Evolutionary conservation across 2,329 filamentous ascomycete species (phyloP).

Genomic region (Trichoderma gracile): DNA sequence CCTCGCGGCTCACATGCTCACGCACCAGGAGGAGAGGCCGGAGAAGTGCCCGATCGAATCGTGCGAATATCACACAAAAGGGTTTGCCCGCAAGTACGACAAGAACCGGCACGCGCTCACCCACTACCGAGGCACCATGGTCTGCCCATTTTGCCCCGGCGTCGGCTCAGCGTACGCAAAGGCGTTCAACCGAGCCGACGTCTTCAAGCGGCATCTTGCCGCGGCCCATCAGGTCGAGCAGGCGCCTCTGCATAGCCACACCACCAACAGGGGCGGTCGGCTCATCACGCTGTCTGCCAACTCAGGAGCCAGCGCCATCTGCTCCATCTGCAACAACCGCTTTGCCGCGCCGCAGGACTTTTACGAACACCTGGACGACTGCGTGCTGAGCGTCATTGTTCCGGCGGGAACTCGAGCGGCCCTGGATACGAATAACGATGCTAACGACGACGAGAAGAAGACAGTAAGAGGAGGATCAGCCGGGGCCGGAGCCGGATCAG

Average conservation of each 20-base stretch:
- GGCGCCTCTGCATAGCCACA: conserved; percentile 84
- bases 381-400: conserved; percentile 60
- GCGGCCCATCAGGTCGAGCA: conserved; percentile 94
- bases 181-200: conserved; percentile 93
- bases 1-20: conserved; percentile 87
- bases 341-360: conserved; percentile 92
- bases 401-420: conserved; percentile 36
- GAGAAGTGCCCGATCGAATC: conserved; percentile 94
- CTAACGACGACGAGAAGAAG: conserved; percentile 25
- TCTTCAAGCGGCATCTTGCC: conserved; percentile 94
- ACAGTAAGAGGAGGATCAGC: background rate
- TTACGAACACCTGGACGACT: conserved; percentile 87
- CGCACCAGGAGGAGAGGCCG: conserved; percentile 87
- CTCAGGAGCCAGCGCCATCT: conserved; percentile 67
- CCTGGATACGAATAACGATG: conserved; percentile 25
- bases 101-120: conserved; percentile 96
- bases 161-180: conserved; percentile 86
- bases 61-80: conserved; percentile 92
- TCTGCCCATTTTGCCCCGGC: conserved; percentile 93
- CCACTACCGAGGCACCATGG: conserved; percentile 97
- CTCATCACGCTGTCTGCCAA: conserved; percentile 24
- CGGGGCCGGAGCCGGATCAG: background rate
- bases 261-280: conserved; percentile 26
- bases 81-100: conserved; percentile 95
- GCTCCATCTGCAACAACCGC: conserved; percentile 79